Evolutionary conservation across 1,284 basidiomycete species (phyloP).

Genomic region (Tilletia indica): DNA sequence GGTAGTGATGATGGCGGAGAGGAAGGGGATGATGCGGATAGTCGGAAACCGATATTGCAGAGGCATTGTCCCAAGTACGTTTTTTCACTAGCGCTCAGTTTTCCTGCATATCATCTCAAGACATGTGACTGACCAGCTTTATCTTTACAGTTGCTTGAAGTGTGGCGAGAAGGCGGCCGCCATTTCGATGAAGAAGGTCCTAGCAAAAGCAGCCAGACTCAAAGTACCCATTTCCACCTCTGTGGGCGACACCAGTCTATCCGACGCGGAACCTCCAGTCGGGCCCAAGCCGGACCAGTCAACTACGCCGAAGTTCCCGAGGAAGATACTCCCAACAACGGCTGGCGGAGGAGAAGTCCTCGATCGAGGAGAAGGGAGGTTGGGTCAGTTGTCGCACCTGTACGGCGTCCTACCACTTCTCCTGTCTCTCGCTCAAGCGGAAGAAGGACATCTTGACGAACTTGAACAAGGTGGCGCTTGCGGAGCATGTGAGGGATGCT

Average conservation of each 20-base stretch:
- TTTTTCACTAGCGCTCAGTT: not conserved
- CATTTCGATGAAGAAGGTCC: not conserved
- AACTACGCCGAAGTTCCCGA: constrained; percentile 25
- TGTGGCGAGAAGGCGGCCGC: constrained; percentile 3
- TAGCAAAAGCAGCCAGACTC: not conserved
- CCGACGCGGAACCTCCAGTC: not conserved
- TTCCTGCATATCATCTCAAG: not conserved
- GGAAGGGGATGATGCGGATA: not conserved
- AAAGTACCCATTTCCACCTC: not conserved
- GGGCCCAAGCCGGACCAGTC: constrained; percentile 6
- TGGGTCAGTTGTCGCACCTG: constrained; percentile 40
- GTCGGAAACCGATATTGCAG: not conserved
- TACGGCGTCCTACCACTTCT: constrained; percentile 37
- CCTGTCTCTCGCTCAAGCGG: constrained; percentile 29
- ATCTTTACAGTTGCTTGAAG: not conserved
- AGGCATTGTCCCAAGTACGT: constrained; percentile 12
- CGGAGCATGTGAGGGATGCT: not conserved
- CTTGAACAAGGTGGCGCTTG: constrained; percentile 27
- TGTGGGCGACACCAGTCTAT: not conserved
- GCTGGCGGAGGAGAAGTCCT: constrained; percentile 30
- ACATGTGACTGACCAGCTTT: not conserved
- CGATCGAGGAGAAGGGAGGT: constrained; percentile 34
- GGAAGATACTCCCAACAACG: constrained; percentile 25
- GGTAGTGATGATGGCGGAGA: not conserved
- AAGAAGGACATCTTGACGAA: constrained; percentile 27